Evolutionary conservation across 371 early-diverging fungal species (phyloP).

Genomic region (Mucor lusitanicus): DNA sequence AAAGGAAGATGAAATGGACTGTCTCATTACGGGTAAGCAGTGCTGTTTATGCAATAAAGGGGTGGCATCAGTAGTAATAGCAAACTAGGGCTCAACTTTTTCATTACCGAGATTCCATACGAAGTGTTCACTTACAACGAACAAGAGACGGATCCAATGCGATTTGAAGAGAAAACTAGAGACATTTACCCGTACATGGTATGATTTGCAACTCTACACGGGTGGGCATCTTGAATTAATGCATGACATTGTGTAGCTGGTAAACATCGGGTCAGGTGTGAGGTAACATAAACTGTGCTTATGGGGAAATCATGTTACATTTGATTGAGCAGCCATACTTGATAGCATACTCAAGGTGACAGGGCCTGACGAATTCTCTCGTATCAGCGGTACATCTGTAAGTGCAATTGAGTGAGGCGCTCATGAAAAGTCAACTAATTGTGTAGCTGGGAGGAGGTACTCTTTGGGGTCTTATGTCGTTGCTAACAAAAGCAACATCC

Average conservation of each 20-base stretch:
- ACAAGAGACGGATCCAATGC: conserved; percentile 67
- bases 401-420: conserved; percentile 11
- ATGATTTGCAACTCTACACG: conserved; percentile 3
- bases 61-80: too few relatives aligned
- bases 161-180: conserved; percentile 74
- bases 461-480: conserved; percentile 91
- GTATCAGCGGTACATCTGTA: conserved; percentile 93
- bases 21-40: conserved; percentile 69
- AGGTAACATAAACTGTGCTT: conserved; percentile 37
- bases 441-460: conserved; percentile 93
- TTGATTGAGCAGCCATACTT: background rate
- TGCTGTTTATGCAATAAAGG: background rate
- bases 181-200: conserved; percentile 85
- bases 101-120: conserved; percentile 89
- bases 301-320: background rate
- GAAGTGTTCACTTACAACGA: conserved; percentile 95
- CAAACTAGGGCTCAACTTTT: conserved; percentile 79
- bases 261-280: conserved; percentile 93
- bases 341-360: conserved; percentile 83
- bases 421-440: background rate
- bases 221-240: background rate
- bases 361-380: conserved; percentile 68
- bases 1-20: conserved; percentile 89
- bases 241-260: conserved; percentile 53
- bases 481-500: conserved; percentile 80